Evolutionary conservation across 352 stramenopile genomes (phyloP).

Genomic region (Pythium rishiriense): DNA sequence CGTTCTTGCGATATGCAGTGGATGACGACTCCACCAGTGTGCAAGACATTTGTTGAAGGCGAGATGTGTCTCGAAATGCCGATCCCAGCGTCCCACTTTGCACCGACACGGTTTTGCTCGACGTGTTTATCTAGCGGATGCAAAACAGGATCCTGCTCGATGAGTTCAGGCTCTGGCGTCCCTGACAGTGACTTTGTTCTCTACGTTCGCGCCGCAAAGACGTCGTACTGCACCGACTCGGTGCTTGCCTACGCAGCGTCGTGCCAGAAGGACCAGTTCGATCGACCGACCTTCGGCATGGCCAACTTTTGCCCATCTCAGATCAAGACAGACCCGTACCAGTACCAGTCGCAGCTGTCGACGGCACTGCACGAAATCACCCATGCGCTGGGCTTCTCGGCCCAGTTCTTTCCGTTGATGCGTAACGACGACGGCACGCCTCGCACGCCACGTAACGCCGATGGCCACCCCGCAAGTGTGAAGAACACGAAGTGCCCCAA

Average conservation of each 20-base stretch:
- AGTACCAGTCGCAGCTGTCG: conserved; percentile 64
- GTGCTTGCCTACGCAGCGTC: conserved; percentile 77
- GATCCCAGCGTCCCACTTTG: conserved; percentile 67
- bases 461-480: conserved; percentile 34
- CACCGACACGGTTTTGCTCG: conserved; percentile 40
- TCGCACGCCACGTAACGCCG: conserved; percentile 53
- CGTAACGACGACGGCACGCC: conserved; percentile 62
- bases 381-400: conserved; percentile 77
- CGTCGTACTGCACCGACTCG: conserved; percentile 45
- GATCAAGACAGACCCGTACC: conserved; percentile 49
- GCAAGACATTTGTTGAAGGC: conserved; percentile 48
- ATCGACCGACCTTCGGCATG: conserved; percentile 84
- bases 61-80: conserved; percentile 75
- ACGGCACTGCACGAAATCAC: conserved; percentile 85
- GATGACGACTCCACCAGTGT: conserved; percentile 53
- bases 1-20: conserved; percentile 62
- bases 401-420: conserved; percentile 79
- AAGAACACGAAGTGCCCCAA: conserved; percentile 47
- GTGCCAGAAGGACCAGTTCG: conserved; percentile 85
- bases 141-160: conserved; percentile 38
- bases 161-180: conserved; percentile 36
- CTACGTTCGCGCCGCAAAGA: conserved; percentile 57
- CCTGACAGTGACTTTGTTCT: conserved; percentile 67
- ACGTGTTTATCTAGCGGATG: conserved; percentile 49
- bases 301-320: conserved; percentile 78